These are phyloP conservation scores for Fonsecaea multimorphosa DNA, from an alignment of 2,329 filamentous ascomycete genomes.

Conservation along the genomic window DNA sequence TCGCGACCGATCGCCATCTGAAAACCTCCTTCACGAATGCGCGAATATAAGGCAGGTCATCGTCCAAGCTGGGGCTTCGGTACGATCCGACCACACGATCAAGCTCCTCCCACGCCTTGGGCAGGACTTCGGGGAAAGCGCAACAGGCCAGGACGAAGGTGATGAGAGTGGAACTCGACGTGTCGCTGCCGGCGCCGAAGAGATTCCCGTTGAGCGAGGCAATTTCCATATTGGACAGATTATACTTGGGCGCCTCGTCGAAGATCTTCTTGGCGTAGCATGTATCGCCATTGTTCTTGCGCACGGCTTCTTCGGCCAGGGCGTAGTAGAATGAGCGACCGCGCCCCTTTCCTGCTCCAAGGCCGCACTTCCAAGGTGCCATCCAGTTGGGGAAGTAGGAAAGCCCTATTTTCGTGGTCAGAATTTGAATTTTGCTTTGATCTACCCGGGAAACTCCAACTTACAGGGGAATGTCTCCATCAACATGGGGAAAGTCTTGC, in stretches of 20 bases:
- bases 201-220: conserved; percentile 55
- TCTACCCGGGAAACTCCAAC: neutral
- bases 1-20: conserved; percentile 44
- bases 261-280: conserved; percentile 58
- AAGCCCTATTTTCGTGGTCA: conserved; percentile 42
- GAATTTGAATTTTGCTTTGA: neutral
- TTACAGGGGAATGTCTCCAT: conserved; percentile 60
- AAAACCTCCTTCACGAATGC: conserved; percentile 63
- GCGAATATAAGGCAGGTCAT: conserved; percentile 59
- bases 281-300: conserved; percentile 47
- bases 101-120: conserved; percentile 56
- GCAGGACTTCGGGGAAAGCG: conserved; percentile 52
- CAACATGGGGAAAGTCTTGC: conserved; percentile 63
- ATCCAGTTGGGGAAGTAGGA: conserved; percentile 57
- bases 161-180: conserved; percentile 42
- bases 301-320: conserved; percentile 57
- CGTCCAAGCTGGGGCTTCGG: conserved; percentile 56
- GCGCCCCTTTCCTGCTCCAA: conserved; percentile 52
- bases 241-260: conserved; percentile 55
- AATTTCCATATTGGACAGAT: conserved; percentile 54
- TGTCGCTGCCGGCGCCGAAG: conserved; percentile 43
- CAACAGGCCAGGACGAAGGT: conserved; percentile 43
- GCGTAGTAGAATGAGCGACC: conserved; percentile 60
- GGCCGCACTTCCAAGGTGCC: conserved; percentile 59
- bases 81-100: conserved; percentile 58